Evolutionary conservation across 2,329 filamentous ascomycete genomes (phyloP), one percentile per base, ranked within the genome.

Genomic region (Fusarium sp.): DNA sequence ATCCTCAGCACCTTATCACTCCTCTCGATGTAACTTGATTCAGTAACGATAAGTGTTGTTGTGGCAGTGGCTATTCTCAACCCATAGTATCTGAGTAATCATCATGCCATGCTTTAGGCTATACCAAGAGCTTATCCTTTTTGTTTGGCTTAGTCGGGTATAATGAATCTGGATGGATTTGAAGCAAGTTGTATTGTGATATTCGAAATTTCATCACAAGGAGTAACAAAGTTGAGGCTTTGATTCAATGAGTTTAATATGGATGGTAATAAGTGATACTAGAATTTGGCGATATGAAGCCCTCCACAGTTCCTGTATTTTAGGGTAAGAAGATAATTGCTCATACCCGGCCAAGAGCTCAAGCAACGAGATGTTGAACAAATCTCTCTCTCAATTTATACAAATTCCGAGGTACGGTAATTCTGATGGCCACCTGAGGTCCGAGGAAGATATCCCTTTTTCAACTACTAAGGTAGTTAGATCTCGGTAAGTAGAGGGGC

Each of bases 401-500:
- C 44, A n/a, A 11, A 50, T n/a, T 54, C 66, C 48, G 57, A 55
- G 57, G 64, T 26, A 44, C 50, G 57, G 65, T 45, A 69, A 38
- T 56, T 69, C 36, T 63, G n/a, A 28, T 38, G 50, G 42, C 32
- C 56, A 63, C 28, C 55, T 41, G 26, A 42, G 47, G 36, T 28
- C 56, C 64, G n/a, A 50, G 32, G 38, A 56, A 34, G 30, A 62
- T 30, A 48, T 42, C 20, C 28, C 36, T 32, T 22, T 32, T 47
- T 41, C 36, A 62, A 41, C 20, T 34, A 32, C 36, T 8, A 47
- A 22, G 44, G 39, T 41, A 41, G 20, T 28, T 28, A 48, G 47
- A 47, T 47, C 36, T 36, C 45, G 52, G 45, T 36, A 60, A 32
- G 39, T 47, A 26, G 30, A 50, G 18, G 44, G 45, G 24, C 15